These are phyloP conservation scores for Sugiyamaella marilandica DNA, from an alignment of 805 yeast genomes.

Conservation along the genomic window DNA sequence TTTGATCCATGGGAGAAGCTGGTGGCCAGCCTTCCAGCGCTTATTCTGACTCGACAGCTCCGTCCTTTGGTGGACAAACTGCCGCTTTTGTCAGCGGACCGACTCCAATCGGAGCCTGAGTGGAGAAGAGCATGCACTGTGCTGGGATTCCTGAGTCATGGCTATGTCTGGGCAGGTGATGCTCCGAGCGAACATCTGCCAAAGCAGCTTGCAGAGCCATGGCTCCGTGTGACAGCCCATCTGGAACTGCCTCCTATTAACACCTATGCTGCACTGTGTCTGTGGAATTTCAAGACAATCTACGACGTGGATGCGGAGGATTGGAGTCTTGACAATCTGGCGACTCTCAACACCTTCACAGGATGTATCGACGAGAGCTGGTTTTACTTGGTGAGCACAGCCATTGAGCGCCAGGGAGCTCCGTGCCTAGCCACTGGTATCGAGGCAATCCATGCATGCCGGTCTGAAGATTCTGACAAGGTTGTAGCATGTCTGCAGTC, in stretches of 20 bases:
- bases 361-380: conserved; percentile 90
- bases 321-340: conserved; percentile 61
- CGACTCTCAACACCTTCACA: conserved; percentile 79
- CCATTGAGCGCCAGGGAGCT: conserved; percentile 80
- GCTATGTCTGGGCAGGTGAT: conserved; percentile 77
- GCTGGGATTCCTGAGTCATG: conserved; percentile 77
- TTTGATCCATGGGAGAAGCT: conserved; percentile 75
- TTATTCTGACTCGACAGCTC: conserved; percentile 60
- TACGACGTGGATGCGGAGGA: conserved; percentile 41
- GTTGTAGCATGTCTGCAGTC: conserved; percentile 49
- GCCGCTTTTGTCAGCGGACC: conserved; percentile 50
- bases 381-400: conserved; percentile 87
- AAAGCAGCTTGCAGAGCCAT: conserved; percentile 61
- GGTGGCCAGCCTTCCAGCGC: conserved; percentile 62
- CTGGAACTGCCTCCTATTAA: conserved; percentile 81
- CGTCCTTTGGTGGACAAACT: conserved; percentile 60
- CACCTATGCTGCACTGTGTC: conserved; percentile 79
- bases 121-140: conserved; percentile 77
- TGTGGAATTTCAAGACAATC: conserved; percentile 79
- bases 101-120: conserved; percentile 45
- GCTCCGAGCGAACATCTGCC: conserved; percentile 63
- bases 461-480: conserved; percentile 39
- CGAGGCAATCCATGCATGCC: conserved; percentile 55
- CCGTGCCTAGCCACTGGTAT: conserved; percentile 62
- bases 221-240: conserved; percentile 50